Conservation (phyloP, 495 filamentous ascomycete species). For the Xylaria bambusicola region DNA sequence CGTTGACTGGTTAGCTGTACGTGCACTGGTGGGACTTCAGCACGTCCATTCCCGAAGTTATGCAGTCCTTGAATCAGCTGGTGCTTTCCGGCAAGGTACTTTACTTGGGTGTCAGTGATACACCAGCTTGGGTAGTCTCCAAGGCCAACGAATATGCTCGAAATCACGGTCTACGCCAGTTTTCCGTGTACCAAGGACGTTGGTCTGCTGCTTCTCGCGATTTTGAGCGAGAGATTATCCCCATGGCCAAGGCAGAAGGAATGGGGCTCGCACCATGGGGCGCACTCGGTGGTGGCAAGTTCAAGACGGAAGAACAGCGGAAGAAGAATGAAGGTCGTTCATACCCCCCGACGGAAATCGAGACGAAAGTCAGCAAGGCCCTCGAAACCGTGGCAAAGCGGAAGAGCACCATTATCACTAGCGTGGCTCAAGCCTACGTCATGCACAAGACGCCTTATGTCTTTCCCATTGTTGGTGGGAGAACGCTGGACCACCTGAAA, state of each 20-base stretch:
- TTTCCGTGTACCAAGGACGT: constrained; percentile 67
- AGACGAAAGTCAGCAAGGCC: constrained; percentile 55
- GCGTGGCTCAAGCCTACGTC: constrained; percentile 73
- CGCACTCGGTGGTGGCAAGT: constrained; percentile 62
- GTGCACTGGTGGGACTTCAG: constrained; percentile 68
- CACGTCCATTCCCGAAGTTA: constrained; percentile 66
- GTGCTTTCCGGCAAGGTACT: constrained; percentile 65
- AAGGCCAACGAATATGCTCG: constrained; percentile 71
- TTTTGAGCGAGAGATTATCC: constrained; percentile 70
- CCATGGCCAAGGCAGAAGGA: constrained; percentile 65
- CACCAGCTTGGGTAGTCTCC: constrained; percentile 69
- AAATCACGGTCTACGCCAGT: constrained; percentile 62
- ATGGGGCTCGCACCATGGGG: constrained; percentile 71
- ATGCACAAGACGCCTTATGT: constrained; percentile 73
- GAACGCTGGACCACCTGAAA: constrained; percentile 62
- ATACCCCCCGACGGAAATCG: constrained; percentile 22
- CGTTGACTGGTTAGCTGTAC: constrained; percentile 40
- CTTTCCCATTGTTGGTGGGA: constrained; percentile 71
- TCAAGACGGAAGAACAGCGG: constrained; percentile 56
- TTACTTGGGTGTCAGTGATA: constrained; percentile 69
- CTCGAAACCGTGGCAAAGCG: constrained; percentile 61
- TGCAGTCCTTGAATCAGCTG: constrained; percentile 65
- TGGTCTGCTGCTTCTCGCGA: constrained; percentile 65
- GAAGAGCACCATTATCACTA: constrained; percentile 54
- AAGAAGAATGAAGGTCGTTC: constrained; percentile 31